Evolutionary conservation across 352 stramenopile species (phyloP), one percentile per base, ranked within the genome.

Genomic region (Pseudoperonospora humuli): DNA sequence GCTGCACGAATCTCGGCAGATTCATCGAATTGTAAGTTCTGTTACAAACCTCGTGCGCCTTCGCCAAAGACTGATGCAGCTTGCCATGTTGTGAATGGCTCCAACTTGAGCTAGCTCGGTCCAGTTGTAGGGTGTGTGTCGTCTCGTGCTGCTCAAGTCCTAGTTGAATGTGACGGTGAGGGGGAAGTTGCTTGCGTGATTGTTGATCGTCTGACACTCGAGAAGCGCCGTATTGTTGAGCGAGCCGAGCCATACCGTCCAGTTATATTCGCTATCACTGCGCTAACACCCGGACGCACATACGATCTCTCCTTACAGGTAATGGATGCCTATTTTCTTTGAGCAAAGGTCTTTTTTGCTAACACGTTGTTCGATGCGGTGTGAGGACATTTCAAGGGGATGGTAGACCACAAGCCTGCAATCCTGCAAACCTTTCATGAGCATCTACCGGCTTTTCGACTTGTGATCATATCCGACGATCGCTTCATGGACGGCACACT

Each of bases 241-340:
- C 27, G 35, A 15, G 43, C 55, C 36, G 15, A 51, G 18, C 27
- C 56, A 11, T 21, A 48, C 13, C 19, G 29, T 5, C 70, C 70
- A 8, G 38, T 54, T 2, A 56, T 72, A 13, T 69, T 78, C 26
- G 23, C 10, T 8, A 39, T 80, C 7, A 50, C 46, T 5, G 38
- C 45, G 5, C 39, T 83, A 11, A 42, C 33, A 15, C 50, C 67
- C 19, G 62, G 67, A 19, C 47, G 57, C 6, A 29, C 58, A 0
- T 83, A 83, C 18, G 56, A 76, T 32, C 29, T 83, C 4, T 44
- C 36, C 3, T 63, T 76, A 31, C 50, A 53, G 34, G 70, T 75
- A 57, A 19, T 13, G n/a, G 5, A 7, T 29, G 14, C 7, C 18
- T 6, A 32, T 11, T 33, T 29, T 13, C 19, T 1, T 8, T 38